Conservation (phyloP, 1,284 basidiomycete genomes). For the Ganoderma meredithae region DNA sequence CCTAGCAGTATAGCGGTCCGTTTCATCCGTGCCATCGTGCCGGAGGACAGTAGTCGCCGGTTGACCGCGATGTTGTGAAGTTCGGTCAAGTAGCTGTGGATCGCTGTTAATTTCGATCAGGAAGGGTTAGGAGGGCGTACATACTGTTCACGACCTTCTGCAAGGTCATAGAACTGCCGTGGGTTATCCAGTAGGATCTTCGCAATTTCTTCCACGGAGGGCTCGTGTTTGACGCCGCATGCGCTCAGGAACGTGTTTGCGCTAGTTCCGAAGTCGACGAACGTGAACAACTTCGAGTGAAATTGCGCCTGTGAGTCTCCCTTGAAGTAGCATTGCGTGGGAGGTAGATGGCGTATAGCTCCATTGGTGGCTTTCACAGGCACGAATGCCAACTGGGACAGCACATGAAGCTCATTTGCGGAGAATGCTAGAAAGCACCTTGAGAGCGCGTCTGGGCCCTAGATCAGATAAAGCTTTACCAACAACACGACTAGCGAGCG, state of each 20-base stretch:
- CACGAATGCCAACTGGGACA: slow-evolving; percentile 64
- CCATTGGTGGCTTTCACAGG: slow-evolving; percentile 50
- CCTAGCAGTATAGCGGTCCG: slow-evolving; percentile 78
- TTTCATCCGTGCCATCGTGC: slow-evolving; percentile 72
- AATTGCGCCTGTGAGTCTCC: slow-evolving; percentile 59
- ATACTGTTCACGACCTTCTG: slow-evolving; percentile 70
- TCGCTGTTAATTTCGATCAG: not conserved
- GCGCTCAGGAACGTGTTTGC: slow-evolving; percentile 89
- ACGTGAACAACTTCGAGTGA: slow-evolving; percentile 84
- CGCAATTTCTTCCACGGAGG: slow-evolving; percentile 84
- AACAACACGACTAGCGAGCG: slow-evolving; percentile 77
- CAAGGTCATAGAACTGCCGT: slow-evolving; percentile 71
- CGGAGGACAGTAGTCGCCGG: slow-evolving; percentile 61
- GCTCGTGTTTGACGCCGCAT: slow-evolving; percentile 90
- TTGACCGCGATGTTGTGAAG: slow-evolving; percentile 88
- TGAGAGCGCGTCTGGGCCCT: not conserved
- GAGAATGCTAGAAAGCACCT: slow-evolving; percentile 54
- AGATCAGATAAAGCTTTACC: slow-evolving; percentile 49
- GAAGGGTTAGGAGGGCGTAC: not conserved
- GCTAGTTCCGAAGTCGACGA: slow-evolving; percentile 87
- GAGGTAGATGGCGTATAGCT: slow-evolving; percentile 57
- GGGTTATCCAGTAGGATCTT: slow-evolving; percentile 73
- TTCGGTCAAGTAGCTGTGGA: slow-evolving; percentile 78
- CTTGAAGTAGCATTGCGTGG: slow-evolving; percentile 76
- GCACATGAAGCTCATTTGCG: slow-evolving; percentile 49